Evolutionary conservation across 768 basidiomycete species (phyloP), one percentile per base, ranked within the genome.

Genomic region (Podaxis sp.): DNA sequence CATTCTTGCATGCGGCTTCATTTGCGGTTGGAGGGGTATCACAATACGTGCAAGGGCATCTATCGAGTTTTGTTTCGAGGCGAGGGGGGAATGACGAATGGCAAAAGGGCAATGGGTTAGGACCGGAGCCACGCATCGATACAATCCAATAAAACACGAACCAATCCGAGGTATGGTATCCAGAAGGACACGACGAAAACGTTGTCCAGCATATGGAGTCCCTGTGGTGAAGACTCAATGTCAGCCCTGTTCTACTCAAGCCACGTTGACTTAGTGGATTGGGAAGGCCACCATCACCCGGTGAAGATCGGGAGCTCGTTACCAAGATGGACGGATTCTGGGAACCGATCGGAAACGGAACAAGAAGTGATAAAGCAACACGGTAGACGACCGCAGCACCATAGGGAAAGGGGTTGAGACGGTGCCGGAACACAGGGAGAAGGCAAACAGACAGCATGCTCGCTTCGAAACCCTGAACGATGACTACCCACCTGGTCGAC

Each of bases 1-100:
- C 88, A 93, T 88, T 66, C 90, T 87, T 3, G 81, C 80, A 71
- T 90, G 87, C 2, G 91, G 90, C 66, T 88, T 87, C 68, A 89
- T 73, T 17, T 76, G 68, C 12, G 91, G 92, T 58, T 90, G 84
- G 40, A 84, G 82, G 30, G 92, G 92, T 64, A 93, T 89, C 44
- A 93, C 82, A 53, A 82, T 72, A 66, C 87, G 90, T 30, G 90
- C 88, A 52, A 89, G 80, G 9, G 76, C 76, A 72, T 94, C 92
- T 93, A 68, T 44, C 12, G n/a, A 53, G 42, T 57, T 57, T 57
- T 42, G n/a, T 56, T 33, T 55, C 52, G 24, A 59, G 39, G 19
- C 44, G 19, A 46, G n/a, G 8, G 30, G 33, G n/a, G 44, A 19
- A 22, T 17, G 44, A 6, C 17, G 44, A 19, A 46, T 19, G 19